phyloP scores from a whole-genome alignment of 1,139 yeast species.

The Pichia inconspicua region DNA sequence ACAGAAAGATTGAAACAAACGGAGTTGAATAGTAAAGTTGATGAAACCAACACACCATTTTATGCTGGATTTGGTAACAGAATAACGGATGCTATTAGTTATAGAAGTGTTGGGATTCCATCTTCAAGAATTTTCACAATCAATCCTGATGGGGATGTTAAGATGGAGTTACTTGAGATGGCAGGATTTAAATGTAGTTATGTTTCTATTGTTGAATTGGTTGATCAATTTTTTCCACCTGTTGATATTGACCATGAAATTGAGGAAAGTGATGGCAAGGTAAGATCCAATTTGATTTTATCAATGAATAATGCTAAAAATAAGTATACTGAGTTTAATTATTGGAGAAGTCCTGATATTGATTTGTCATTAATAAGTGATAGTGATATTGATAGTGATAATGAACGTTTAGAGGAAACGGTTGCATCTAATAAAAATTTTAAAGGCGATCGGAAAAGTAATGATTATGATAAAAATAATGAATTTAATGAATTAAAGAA shows the following conservation, averaged over 20 bases:
- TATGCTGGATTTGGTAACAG: slow-evolving; percentile 98
- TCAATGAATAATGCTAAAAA: slow-evolving; percentile 38
- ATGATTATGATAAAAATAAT: not conserved
- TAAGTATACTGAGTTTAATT: slow-evolving; percentile 76
- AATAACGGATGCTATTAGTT: slow-evolving; percentile 94
- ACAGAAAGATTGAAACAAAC: slow-evolving; percentile 1
- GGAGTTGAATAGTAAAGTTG: slow-evolving; percentile 2
- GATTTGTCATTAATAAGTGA: slow-evolving; percentile 55
- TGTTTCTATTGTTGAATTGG: slow-evolving; percentile 84
- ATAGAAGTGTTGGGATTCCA: slow-evolving; percentile 90
- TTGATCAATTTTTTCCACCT: slow-evolving; percentile 97
- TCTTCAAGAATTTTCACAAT: slow-evolving; percentile 93
- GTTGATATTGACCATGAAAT: slow-evolving; percentile 31
- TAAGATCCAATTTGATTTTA: slow-evolving; percentile 13
- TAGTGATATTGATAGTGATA: slow-evolving; percentile 32
- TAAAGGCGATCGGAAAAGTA: not conserved
- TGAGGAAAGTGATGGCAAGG: not conserved
- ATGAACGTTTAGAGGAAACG: not conserved
- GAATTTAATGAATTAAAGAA: not conserved
- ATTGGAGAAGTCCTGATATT: slow-evolving; percentile 79
- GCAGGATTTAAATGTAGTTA: slow-evolving; percentile 90
- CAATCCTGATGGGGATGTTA: slow-evolving; percentile 94
- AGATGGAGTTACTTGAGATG: slow-evolving; percentile 88
- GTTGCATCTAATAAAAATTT: not conserved
- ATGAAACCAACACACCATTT: slow-evolving; percentile 53